Percentiles rank a stretch among this genome's conserved stretches.
phyloP scores from a whole-genome alignment of 106 monocot species.

The Triglochin maritima region DNA sequence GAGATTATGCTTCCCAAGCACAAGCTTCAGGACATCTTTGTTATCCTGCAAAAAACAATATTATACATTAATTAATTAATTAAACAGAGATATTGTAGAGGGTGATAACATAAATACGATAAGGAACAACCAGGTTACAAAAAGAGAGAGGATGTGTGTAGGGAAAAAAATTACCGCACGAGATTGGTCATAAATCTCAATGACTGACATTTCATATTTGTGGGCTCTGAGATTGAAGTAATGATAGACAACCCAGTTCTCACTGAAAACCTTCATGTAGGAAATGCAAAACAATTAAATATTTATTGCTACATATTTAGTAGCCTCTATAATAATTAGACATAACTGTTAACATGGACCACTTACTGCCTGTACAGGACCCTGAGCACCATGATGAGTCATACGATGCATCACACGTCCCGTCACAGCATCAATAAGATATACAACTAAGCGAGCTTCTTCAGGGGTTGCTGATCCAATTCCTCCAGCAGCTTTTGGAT shows the following conservation, averaged over 20 bases:
- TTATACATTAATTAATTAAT: background rate
- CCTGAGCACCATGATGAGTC: slow-evolving; percentile 87
- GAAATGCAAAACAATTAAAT: background rate
- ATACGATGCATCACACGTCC: slow-evolving; percentile 90
- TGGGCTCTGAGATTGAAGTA: slow-evolving; percentile 99
- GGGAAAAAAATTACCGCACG: slow-evolving; percentile 46
- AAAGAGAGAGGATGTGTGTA: background rate
- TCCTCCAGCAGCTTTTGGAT: slow-evolving; percentile 70
- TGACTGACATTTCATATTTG: slow-evolving; percentile 96
- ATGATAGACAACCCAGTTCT: slow-evolving; percentile 98
- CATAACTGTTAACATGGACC: slow-evolving; percentile 2
- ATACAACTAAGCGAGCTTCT: slow-evolving; percentile 70
- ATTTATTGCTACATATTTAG: background rate
- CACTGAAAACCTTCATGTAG: slow-evolving; percentile 67
- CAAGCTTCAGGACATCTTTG: slow-evolving; percentile 89
- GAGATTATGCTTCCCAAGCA: slow-evolving; percentile 91
- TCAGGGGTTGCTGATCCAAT: slow-evolving; percentile 87
- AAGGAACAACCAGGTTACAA: background rate
- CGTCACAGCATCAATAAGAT: slow-evolving; percentile 88
- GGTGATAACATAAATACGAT: too few species aligned
- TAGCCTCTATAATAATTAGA: background rate
- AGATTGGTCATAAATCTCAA: slow-evolving; percentile 96
- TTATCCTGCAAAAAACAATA: slow-evolving; percentile 50
- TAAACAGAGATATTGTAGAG: background rate
- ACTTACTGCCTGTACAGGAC: slow-evolving; percentile 93